A percentile compares a stretch with the other conserved stretches of the same genome.
phyloP scores from a whole-genome alignment of 2,329 filamentous ascomycete species.

The Chaetomiaceae sp. region DNA sequence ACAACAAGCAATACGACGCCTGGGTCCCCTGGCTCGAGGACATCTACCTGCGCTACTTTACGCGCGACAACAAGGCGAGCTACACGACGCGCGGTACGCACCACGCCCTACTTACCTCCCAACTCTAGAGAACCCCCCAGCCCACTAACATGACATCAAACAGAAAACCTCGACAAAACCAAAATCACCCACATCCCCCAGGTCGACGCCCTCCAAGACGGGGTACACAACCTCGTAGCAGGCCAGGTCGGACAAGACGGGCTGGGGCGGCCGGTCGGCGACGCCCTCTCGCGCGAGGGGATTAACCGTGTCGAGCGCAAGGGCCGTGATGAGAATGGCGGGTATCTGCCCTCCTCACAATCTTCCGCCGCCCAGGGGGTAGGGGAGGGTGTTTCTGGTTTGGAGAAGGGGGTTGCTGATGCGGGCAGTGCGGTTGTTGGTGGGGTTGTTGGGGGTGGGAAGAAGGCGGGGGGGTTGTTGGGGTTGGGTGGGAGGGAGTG shows the following conservation, averaged over 20 bases:
- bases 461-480: background rate
- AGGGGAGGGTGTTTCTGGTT: background rate
- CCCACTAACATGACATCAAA: background rate
- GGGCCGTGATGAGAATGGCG: slow-evolving; percentile 58
- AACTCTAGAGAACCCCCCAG: background rate
- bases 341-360: slow-evolving; percentile 35
- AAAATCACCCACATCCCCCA: slow-evolving; percentile 65
- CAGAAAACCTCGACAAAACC: slow-evolving; percentile 62
- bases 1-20: slow-evolving; percentile 67
- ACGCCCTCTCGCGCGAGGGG: slow-evolving; percentile 58
- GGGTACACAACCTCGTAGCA: slow-evolving; percentile 56
- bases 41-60: slow-evolving; percentile 66
- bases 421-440: background rate
- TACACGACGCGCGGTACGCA: slow-evolving; percentile 61
- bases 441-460: background rate
- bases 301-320: slow-evolving; percentile 60
- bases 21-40: slow-evolving; percentile 78
- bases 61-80: slow-evolving; percentile 70
- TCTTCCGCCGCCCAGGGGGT: too few relatives aligned
- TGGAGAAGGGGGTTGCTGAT: slow-evolving; percentile 6
- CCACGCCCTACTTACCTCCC: background rate
- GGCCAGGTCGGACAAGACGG: slow-evolving; percentile 66
- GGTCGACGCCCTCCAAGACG: slow-evolving; percentile 65
- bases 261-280: slow-evolving; percentile 58
- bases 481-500: background rate